Evolutionary conservation across 2,329 filamentous ascomycete species (phyloP), one percentile per base, ranked within the genome.

Genomic region (Sclerotinia trifoliorum): DNA sequence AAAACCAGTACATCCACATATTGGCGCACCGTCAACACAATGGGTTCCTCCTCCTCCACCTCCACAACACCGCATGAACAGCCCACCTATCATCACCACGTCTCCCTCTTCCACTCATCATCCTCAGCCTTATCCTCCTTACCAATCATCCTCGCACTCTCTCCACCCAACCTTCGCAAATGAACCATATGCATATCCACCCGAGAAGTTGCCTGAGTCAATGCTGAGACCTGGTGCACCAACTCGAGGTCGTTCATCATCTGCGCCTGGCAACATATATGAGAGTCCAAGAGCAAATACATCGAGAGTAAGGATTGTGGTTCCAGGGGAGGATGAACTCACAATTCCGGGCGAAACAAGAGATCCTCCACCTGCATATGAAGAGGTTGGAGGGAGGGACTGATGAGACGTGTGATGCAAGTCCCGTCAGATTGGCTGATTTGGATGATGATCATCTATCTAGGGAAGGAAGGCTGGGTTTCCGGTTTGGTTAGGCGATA

Each of bases 271-370:
- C 29, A 32, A 64, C 11, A 49, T 56, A 19, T 65, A 64, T 42
- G 51, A 57, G n/a, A 42, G 13, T n/a, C 42, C 51, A 46, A 68
- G 32, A 49, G 52, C 58, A 19, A 56, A 64, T 32, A 51, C n/a
- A 13, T 65, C 60, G 19, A 65, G 66, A 49, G 66, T 68, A 17
- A 68, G 66, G 44, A 68, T 68, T 32, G 66, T n/a, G 5, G 66
- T 68, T 44, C 66, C 66, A 19, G 66, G 66, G n/a, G 66, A 68
- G 44, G 60, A 68, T 29, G 66, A 65, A 29, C 42, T 68, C 26
- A 68, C 66, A 13, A 21, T 68, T 56, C 66, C 66, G 13, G 66
- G 66, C 11, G 66, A 68, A 63, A 48, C n/a, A 29, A 35, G 49
- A n/a, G 66, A 68, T 44, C 35, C 60, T 3, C 66, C 66, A 24